Evolutionary conservation across 495 filamentous ascomycete genomes (phyloP).

Genomic region (Hypoxylon subgilvum): DNA sequence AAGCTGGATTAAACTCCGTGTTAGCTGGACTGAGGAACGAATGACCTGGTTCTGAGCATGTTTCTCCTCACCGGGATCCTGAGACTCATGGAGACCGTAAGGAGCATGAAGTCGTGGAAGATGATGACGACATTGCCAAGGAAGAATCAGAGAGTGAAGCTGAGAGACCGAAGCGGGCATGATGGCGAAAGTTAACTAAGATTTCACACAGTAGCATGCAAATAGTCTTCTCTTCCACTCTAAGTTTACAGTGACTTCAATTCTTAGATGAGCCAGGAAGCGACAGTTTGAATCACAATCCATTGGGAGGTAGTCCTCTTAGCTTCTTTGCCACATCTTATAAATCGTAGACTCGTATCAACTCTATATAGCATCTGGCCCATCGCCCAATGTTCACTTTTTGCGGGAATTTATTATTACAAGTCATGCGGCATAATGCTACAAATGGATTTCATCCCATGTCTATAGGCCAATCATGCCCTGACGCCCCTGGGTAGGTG

Average conservation of each 20-base stretch:
- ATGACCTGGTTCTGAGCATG: slow-evolving; percentile 16
- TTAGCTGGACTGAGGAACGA: slow-evolving; percentile 40
- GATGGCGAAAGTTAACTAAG: slow-evolving; percentile 13
- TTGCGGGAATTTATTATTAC: slow-evolving; percentile 41
- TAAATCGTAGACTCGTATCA: not conserved
- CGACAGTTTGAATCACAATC: not conserved
- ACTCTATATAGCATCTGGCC: not conserved
- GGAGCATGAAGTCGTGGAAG: not conserved
- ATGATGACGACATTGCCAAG: slow-evolving; percentile 1
- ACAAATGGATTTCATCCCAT: slow-evolving; percentile 39
- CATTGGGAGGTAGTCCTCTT: not conserved
- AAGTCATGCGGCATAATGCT: slow-evolving; percentile 42
- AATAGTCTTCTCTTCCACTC: too few species aligned
- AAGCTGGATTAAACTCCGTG: slow-evolving; percentile 37
- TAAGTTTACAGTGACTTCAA: not conserved
- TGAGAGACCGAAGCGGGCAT: slow-evolving; percentile 9
- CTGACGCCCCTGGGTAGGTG: slow-evolving; percentile 39
- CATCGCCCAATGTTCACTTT: slow-evolving; percentile 7
- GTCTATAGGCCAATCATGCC: slow-evolving; percentile 45
- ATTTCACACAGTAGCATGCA: too few species aligned
- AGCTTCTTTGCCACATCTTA: too few species aligned
- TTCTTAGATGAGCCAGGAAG: slow-evolving; percentile 1
- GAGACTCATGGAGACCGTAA: too few species aligned
- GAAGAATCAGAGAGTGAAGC: slow-evolving; percentile 16
- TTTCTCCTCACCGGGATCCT: not conserved